These are phyloP conservation scores for Termitomyces eurrhizus DNA, from an alignment of 768 basidiomycete species.

Conservation along the genomic window DNA sequence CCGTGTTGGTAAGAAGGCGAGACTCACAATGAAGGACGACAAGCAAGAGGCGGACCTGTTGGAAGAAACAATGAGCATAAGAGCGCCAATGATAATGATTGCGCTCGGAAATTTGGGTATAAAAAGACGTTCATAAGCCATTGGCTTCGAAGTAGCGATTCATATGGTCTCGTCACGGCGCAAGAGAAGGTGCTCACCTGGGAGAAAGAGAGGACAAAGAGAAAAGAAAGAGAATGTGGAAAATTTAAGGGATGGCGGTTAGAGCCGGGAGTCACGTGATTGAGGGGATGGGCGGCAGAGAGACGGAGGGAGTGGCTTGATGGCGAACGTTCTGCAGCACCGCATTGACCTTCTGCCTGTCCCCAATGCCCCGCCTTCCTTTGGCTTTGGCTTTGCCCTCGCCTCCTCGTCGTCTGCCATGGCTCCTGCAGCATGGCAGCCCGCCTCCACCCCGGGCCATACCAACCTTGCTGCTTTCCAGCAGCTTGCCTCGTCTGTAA, in stretches of 20 bases:
- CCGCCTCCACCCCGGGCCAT: constrained; percentile 41
- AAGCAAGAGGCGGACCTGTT: background rate
- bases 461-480: constrained; percentile 51
- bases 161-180: constrained; percentile 61
- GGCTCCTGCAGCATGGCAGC: constrained; percentile 43
- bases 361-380: constrained; percentile 56
- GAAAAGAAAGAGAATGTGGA: constrained; percentile 11
- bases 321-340: constrained; percentile 71
- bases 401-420: constrained; percentile 38
- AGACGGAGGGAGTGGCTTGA: constrained; percentile 22
- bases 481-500: constrained; percentile 49
- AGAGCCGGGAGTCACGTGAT: constrained; percentile 31
- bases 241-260: constrained; percentile 14
- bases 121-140: constrained; percentile 60
- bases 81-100: constrained; percentile 9
- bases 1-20: constrained; percentile 10
- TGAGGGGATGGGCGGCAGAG: background rate
- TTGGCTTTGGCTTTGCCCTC: constrained; percentile 74
- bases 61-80: constrained; percentile 8
- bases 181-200: constrained; percentile 28
- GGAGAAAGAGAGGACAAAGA: constrained; percentile 12
- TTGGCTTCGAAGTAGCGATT: constrained; percentile 88
- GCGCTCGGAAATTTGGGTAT: constrained; percentile 94
- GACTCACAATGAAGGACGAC: constrained; percentile 23
- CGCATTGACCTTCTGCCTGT: constrained; percentile 53